phyloP scores from a whole-genome alignment of 441 rosid species.

The Gossypium schwendimanii region DNA sequence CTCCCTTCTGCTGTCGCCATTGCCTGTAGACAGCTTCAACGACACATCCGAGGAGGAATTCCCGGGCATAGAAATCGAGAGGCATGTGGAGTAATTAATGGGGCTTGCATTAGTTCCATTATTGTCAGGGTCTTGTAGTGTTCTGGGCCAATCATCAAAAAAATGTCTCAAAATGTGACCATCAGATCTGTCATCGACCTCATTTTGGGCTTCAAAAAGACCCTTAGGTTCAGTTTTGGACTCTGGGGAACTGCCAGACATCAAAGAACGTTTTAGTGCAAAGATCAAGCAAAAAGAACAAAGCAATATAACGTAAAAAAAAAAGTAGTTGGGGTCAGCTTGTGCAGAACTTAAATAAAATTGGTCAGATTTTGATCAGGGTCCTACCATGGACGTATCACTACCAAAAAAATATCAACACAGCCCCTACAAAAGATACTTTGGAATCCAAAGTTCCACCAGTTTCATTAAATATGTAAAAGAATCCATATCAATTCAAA shows the following conservation, averaged over 20 bases:
- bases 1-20: slow-evolving; percentile 37
- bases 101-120: slow-evolving; percentile 28
- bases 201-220: slow-evolving; percentile 37
- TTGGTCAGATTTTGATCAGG: slow-evolving; percentile 27
- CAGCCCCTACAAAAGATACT: slow-evolving; percentile 8
- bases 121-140: slow-evolving; percentile 40
- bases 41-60: slow-evolving; percentile 67
- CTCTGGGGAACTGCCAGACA: slow-evolving; percentile 29
- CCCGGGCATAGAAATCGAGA: slow-evolving; percentile 68
- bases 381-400: slow-evolving; percentile 34
- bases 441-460: slow-evolving; percentile 1
- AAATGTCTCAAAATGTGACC: slow-evolving; percentile 70
- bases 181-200: slow-evolving; percentile 32
- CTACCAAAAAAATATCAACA: background rate
- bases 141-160: slow-evolving; percentile 87
- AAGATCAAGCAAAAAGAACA: slow-evolving; percentile 4
- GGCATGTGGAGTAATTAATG: slow-evolving; percentile 37
- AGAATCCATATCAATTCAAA: no score
- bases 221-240: slow-evolving; percentile 33
- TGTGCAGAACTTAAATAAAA: slow-evolving; percentile 47
- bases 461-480: background rate
- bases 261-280: slow-evolving; percentile 3
- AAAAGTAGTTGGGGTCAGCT: slow-evolving; percentile 47
- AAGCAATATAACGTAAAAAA: slow-evolving; percentile 5
- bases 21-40: slow-evolving; percentile 63